Conservation (phyloP, 768 basidiomycete species). For the Clathrus columnatus region DNA sequence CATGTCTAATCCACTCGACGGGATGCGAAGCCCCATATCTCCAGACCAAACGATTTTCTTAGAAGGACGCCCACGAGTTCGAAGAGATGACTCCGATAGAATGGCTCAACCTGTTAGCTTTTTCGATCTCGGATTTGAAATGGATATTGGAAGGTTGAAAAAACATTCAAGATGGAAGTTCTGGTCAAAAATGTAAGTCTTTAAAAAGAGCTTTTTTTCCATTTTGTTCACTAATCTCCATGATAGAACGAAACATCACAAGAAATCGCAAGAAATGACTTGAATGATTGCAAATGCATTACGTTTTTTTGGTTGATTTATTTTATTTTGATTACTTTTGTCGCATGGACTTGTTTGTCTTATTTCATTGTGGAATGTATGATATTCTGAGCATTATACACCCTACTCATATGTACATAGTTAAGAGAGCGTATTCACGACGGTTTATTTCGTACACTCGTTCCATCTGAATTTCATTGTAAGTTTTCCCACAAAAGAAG, state of each 20-base stretch:
- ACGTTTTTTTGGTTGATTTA: neutral
- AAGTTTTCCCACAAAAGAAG: no score
- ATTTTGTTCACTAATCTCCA: neutral
- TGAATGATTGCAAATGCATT: neutral
- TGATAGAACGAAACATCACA: neutral
- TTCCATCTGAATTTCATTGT: no score
- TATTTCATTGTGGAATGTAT: neutral
- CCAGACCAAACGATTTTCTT: neutral
- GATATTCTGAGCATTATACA: no score
- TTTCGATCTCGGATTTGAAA: neutral
- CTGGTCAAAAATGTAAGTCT: neutral
- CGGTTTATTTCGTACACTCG: no score
- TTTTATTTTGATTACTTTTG: neutral
- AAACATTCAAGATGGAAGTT: constrained; percentile 4
- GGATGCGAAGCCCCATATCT: neutral
- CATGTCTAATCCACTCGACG: neutral
- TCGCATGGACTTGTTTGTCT: constrained; percentile 3
- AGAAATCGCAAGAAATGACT: neutral
- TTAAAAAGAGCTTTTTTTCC: neutral
- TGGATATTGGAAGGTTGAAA: neutral
- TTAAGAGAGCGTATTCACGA: no score
- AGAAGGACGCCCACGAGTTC: neutral
- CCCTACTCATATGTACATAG: no score
- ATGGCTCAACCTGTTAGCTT: neutral
- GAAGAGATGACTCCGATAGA: neutral